A percentile compares a stretch with the other conserved stretches of the same genome.
Conservation (phyloP, 306 rosid genomes). For the Sesbania bispinosa region DNA sequence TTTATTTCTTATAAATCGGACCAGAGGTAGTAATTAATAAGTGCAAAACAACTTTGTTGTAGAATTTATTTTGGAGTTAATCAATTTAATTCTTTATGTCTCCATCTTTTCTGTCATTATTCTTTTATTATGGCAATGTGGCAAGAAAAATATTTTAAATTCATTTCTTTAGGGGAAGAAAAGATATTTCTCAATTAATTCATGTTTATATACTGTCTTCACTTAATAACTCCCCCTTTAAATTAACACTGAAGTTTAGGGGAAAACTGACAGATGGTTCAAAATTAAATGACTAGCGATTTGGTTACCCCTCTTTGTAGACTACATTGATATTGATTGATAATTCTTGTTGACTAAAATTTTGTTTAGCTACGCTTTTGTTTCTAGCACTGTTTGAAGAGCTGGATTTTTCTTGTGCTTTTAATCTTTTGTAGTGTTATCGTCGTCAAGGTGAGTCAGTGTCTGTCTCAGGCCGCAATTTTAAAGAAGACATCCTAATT, state of each 20-base stretch:
- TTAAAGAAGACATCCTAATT: slow-evolving; percentile 65
- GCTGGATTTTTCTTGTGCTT: background rate
- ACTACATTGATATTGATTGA: background rate
- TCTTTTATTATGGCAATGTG: background rate
- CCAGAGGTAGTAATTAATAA: too few relatives aligned
- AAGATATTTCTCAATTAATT: background rate
- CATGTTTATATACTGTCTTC: background rate
- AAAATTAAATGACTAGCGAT: background rate
- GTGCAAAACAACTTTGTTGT: background rate
- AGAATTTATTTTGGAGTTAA: background rate
- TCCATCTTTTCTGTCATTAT: background rate
- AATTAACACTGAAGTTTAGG: background rate
- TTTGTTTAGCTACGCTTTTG: background rate
- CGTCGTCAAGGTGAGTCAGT: slow-evolving; percentile 94
- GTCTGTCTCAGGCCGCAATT: slow-evolving; percentile 88
- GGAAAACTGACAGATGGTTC: background rate
- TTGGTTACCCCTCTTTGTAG: background rate
- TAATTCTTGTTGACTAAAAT: background rate
- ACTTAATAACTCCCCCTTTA: too few relatives aligned
- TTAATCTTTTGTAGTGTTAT: slow-evolving; percentile 70
- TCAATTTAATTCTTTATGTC: background rate
- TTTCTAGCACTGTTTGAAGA: background rate
- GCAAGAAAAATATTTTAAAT: background rate
- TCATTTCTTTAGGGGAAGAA: background rate
- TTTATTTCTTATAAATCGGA: too few relatives aligned